Evolutionary conservation across 1,139 yeast species (phyloP).

Genomic region (Magnusiomyces clavatus): DNA sequence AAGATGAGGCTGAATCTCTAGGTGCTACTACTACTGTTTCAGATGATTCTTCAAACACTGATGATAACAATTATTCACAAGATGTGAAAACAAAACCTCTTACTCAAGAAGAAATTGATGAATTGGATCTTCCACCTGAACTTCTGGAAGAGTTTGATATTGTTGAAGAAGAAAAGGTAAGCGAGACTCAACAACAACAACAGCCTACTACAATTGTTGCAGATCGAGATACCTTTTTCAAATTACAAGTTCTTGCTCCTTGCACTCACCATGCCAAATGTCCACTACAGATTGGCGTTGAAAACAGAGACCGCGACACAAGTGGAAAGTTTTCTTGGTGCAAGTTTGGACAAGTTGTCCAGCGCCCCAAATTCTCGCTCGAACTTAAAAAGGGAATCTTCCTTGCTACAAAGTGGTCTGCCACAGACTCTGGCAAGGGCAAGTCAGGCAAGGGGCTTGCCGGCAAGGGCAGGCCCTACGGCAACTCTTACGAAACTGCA

Average conservation of each 20-base stretch:
- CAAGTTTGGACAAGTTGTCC: constrained; percentile 62
- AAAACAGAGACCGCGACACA: constrained; percentile 52
- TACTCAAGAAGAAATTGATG: constrained; percentile 24
- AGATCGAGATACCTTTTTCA: constrained; percentile 1
- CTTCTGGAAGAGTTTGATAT: constrained; percentile 36
- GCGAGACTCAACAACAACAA: not conserved
- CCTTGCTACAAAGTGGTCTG: constrained; percentile 67
- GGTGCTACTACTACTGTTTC: too few relatives aligned
- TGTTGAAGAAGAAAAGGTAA: constrained; percentile 24
- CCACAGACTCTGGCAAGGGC: constrained; percentile 34
- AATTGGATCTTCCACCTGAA: constrained; percentile 34
- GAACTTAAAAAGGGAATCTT: constrained; percentile 79
- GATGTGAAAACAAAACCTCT: not conserved
- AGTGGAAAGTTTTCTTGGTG: constrained; percentile 59
- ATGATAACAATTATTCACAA: not conserved
- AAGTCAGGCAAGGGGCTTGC: constrained; percentile 37
- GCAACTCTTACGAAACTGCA: constrained; percentile 65
- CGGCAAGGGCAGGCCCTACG: constrained; percentile 72
- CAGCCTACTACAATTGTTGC: not conserved
- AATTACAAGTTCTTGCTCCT: constrained; percentile 59
- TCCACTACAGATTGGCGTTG: constrained; percentile 76
- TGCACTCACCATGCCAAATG: constrained; percentile 85
- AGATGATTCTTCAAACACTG: not conserved
- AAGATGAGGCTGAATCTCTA: too few relatives aligned
- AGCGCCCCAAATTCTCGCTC: constrained; percentile 67